Conservation (phyloP, 441 rosid genomes). For the Daphne laureola region DNA sequence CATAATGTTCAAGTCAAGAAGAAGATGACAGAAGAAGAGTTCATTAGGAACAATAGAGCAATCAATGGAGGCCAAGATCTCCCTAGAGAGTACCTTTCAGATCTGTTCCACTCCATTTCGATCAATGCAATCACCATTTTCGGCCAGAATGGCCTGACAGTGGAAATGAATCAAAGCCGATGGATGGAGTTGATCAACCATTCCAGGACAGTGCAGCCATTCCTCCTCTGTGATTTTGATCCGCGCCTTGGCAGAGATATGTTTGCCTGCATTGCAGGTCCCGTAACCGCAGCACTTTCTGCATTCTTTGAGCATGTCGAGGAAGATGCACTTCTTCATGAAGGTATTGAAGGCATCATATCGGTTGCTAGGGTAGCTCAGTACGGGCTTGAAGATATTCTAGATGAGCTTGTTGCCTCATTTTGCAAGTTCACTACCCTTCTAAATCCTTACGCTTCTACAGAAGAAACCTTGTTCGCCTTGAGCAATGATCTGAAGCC, state of each 20-base stretch:
- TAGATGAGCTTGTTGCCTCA: constrained; percentile 75
- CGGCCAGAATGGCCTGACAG: constrained; percentile 35
- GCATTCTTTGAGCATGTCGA: constrained; percentile 86
- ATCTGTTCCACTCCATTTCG: constrained; percentile 73
- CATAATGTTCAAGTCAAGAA: constrained; percentile 90
- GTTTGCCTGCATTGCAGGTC: constrained; percentile 87
- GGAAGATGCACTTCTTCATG: constrained; percentile 83
- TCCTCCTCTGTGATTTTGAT: constrained; percentile 46
- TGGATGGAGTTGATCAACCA: constrained; percentile 75
- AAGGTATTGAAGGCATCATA: constrained; percentile 74
- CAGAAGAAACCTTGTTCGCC: constrained; percentile 77
- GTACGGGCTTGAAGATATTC: constrained; percentile 67
- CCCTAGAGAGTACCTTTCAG: constrained; percentile 80
- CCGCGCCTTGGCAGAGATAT: constrained; percentile 69
- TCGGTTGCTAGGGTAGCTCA: constrained; percentile 78
- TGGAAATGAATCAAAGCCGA: constrained; percentile 64
- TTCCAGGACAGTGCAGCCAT: constrained; percentile 41
- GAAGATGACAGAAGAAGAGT: constrained; percentile 95
- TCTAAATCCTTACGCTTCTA: constrained; percentile 79
- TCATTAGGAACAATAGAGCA: constrained; percentile 75
- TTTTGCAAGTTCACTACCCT: constrained; percentile 79
- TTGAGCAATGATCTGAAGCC: constrained; percentile 85
- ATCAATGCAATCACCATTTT: constrained; percentile 44
- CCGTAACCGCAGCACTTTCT: constrained; percentile 70
- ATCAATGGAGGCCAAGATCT: constrained; percentile 87